Evolutionary conservation across 352 stramenopile genomes (phyloP).

Genomic region (Phytophthora colocasiae): DNA sequence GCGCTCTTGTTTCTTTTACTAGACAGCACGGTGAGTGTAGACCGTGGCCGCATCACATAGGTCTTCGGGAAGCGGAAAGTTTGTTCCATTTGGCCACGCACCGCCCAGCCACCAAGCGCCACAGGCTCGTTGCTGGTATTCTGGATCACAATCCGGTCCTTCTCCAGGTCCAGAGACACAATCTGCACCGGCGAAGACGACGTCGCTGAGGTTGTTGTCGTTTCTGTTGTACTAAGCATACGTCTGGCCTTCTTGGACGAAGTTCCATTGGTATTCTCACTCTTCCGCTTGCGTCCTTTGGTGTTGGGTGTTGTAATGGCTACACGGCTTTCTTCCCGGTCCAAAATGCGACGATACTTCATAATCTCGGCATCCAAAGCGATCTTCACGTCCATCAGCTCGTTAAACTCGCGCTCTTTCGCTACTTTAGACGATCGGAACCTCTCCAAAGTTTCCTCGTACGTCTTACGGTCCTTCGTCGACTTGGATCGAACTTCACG

Average conservation of each 20-base stretch:
- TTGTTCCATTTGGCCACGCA: slow-evolving; percentile 67
- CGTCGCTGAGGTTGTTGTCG: slow-evolving; percentile 6
- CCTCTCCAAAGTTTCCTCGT: slow-evolving; percentile 73
- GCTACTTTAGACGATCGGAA: slow-evolving; percentile 73
- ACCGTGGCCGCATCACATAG: slow-evolving; percentile 75
- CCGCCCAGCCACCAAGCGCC: slow-evolving; percentile 69
- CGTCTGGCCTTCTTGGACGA: slow-evolving; percentile 60
- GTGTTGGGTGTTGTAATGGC: slow-evolving; percentile 64
- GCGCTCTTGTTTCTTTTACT: slow-evolving; percentile 84
- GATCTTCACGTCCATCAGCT: slow-evolving; percentile 91
- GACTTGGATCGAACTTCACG: slow-evolving; percentile 77
- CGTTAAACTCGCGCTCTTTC: slow-evolving; percentile 86
- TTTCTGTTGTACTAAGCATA: slow-evolving; percentile 6
- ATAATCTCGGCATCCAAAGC: slow-evolving; percentile 79
- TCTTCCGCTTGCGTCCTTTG: slow-evolving; percentile 71
- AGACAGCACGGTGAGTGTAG: slow-evolving; percentile 79
- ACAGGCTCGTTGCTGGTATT: slow-evolving; percentile 72
- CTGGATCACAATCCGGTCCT: slow-evolving; percentile 80
- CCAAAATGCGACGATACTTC: slow-evolving; percentile 83
- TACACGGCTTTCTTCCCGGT: slow-evolving; percentile 79
- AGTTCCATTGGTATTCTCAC: slow-evolving; percentile 37
- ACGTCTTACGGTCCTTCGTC: slow-evolving; percentile 80
- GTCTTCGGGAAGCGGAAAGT: slow-evolving; percentile 74
- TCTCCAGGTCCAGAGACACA: slow-evolving; percentile 68
- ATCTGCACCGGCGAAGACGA: slow-evolving; percentile 59